Base-by-base conservation (phyloP, 805 yeast species). In the Schwanniomyces sp. region DNA sequence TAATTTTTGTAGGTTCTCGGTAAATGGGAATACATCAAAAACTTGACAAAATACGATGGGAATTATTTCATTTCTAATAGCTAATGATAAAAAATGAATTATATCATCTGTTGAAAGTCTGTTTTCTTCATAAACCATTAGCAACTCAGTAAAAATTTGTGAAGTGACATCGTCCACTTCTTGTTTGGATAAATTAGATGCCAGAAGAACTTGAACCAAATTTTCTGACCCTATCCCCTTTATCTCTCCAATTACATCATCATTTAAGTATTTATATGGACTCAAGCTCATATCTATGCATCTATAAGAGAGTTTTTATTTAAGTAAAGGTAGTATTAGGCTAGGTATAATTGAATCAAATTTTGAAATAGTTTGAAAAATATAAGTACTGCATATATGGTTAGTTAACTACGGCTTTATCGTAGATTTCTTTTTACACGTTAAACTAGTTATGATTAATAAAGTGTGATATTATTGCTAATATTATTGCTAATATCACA, bases 11-110 rank as follows among this genome's bases (percentile, higher is more conserved):
- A 67, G 47, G 2, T 51, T 40, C 5, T 56, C 61, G 4, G 61
- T 45, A 5, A 55, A 45, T 9, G 76, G 76, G 34, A 73, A 71
- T 7, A 69, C 68, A 52, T 71, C 68, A 14, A 69, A 53, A 1
- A 71, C 70, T 45, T 67, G 72, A 46, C 75, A 71, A 45, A 73
- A 72, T 2, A 56, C 49, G 8, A 60, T 54, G 12, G 77, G 76
- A 3, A 54, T 44, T 9, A 54, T 53, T 40, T 70, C 75, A 27
- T 59, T 62, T 24, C 57, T 64, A 42, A 72, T 66, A 18, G 65
- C 61, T 3, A 53, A 26, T 14, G 59, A 51, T 34, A 71, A 51
- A 44, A 69, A 66, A 18, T 54, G 53, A 6, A 56, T 48, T 16
- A 66, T 21, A 8, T 45, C 43, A 12, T 54, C 53, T 24, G 52